Evolutionary conservation across 345 rosid genomes (phyloP), one percentile per base, ranked within the genome.

Genomic region (Eucalyptus sideroxylon): DNA sequence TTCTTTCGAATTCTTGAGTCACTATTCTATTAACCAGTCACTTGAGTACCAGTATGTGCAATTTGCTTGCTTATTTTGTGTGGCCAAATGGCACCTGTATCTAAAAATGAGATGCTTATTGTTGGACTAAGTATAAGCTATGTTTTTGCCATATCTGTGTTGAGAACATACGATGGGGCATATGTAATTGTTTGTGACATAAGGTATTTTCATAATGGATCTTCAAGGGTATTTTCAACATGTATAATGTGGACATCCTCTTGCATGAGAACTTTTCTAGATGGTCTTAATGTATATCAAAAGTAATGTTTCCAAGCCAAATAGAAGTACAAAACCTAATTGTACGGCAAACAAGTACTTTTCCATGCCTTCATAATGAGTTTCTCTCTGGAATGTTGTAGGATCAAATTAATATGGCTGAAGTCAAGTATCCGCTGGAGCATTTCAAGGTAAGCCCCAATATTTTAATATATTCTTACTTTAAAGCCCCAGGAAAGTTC

Each of bases 341-440:
- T 19, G 47, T 77, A 40, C 2, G 15, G 85, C 9, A 44, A 77
- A n/a, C 27, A 77, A 77, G 47, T 77, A 21, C 47, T 42, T 77
- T 40, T 40, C 47, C 85, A 37, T 6, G 85, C 85, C 47, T 23
- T 40, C 15, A 10, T 77, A 77, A 77, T 77, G 85, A 40, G 85
- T 77, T 77, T 8, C 85, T 77, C 85, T 65, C 50, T 81, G 81
- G 90, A 44, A 45, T 93, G 62, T 90, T 95, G 89, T 91, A 96
- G 99, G 99, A 95, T 92, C 99, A 98, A 95, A 95, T 98, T 91
- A 95, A 95, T 88, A 88, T 98, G 96, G 94, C 97, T 91, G 99
- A 98, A 92, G 96, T 95, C 86, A 96, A 96, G 95, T 93, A 95
- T 91, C 97, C 98, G 62, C 72, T 98, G 92, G 97, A 96, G 49